These are phyloP conservation scores for Ambrosia trifida DNA, from an alignment of 129 eudicot species.

Conservation along the genomic window DNA sequence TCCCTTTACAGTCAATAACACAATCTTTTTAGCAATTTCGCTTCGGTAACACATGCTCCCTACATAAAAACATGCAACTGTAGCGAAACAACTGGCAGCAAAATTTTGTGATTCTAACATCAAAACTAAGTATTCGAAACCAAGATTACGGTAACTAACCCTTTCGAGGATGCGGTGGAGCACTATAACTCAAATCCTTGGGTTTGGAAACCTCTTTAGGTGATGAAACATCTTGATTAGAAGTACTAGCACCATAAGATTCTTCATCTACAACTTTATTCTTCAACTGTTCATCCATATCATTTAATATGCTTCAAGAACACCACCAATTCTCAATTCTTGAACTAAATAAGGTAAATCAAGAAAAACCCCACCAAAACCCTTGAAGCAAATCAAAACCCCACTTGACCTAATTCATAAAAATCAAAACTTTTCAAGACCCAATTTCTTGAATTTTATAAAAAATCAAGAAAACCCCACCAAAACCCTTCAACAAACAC, in stretches of 20 bases:
- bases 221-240: slow-evolving; percentile 43
- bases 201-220: slow-evolving; percentile 33
- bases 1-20: not conserved
- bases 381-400: slow-evolving; percentile 24
- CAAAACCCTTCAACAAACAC: slow-evolving; percentile 26
- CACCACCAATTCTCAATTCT: not conserved
- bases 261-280: slow-evolving; percentile 31
- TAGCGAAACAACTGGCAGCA: not conserved
- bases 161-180: slow-evolving; percentile 44
- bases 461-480: slow-evolving; percentile 30
- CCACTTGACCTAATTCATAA: slow-evolving; percentile 19
- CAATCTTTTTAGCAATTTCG: slow-evolving; percentile 4
- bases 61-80: slow-evolving; percentile 4
- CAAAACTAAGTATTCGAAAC: not conserved
- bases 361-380: slow-evolving; percentile 34
- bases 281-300: slow-evolving; percentile 42
- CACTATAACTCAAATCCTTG: slow-evolving; percentile 47
- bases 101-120: not conserved
- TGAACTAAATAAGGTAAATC: not conserved
- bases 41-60: not conserved
- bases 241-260: slow-evolving; percentile 34
- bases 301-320: slow-evolving; percentile 34
- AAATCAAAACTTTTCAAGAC: slow-evolving; percentile 17
- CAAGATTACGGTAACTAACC: slow-evolving; percentile 41
- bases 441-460: slow-evolving; percentile 22